A percentile compares a stretch with the other conserved stretches of the same genome.
phyloP scores from a whole-genome alignment of 202 grass and related monocot genomes.

The Setaria italica region DNA sequence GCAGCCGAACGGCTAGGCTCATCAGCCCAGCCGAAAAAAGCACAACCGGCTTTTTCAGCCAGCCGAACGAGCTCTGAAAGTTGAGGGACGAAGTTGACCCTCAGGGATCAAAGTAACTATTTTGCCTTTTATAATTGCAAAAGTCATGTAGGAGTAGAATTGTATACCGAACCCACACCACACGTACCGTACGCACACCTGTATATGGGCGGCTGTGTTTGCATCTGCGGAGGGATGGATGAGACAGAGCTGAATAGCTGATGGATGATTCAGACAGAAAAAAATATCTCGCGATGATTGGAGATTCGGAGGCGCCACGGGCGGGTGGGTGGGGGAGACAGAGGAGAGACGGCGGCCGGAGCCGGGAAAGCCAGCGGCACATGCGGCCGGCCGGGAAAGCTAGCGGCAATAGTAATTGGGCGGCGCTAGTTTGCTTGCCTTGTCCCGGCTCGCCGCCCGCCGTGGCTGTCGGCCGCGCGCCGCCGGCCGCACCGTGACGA shows the following conservation, averaged over 20 bases:
- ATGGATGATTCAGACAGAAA: not conserved
- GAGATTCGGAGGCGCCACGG: not conserved
- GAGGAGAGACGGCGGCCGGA: not conserved
- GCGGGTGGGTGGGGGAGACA: not conserved
- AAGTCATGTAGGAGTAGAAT: too few species aligned
- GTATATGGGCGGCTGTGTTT: not conserved
- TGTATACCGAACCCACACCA: not conserved
- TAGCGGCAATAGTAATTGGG: not conserved
- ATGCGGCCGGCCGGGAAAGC: not conserved
- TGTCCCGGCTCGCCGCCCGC: constrained; percentile 15
- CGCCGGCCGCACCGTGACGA: not conserved
- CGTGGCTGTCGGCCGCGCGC: not conserved
- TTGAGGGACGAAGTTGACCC: too few species aligned
- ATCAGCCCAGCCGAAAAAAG: too few species aligned
- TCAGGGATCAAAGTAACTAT: too few species aligned
- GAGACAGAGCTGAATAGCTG: too few species aligned
- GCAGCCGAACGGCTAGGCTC: too few species aligned
- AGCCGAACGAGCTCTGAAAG: too few species aligned
- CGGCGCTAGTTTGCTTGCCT: not conserved
- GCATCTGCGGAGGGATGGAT: not conserved
- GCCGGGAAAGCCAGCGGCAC: not conserved
- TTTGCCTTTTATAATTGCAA: too few species aligned
- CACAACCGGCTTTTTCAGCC: too few species aligned
- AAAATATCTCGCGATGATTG: not conserved
- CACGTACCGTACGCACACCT: not conserved